These are phyloP conservation scores for Malus hybrid DNA, from an alignment of 331 rosid species.

Conservation along the genomic window DNA sequence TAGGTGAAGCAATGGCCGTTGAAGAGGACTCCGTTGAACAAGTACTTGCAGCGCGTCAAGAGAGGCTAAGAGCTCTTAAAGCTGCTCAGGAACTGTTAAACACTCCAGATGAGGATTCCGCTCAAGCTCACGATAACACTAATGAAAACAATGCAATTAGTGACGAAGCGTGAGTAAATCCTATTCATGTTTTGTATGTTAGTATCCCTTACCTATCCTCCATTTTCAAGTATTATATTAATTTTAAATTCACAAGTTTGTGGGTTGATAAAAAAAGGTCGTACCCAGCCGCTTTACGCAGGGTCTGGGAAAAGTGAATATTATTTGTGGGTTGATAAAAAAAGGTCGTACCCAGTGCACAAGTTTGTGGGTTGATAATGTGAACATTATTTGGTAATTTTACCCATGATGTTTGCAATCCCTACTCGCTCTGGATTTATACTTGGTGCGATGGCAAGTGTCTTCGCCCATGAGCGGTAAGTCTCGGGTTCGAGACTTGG, in stretches of 20 bases:
- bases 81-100: constrained; percentile 60
- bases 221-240: no score
- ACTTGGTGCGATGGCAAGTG: no score
- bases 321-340: no score
- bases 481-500: no score
- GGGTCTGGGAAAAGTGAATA: no score
- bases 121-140: constrained; percentile 20
- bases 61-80: constrained; percentile 65
- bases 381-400: no score
- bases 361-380: neutral
- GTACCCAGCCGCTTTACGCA: no score
- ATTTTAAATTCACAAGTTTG: neutral
- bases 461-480: no score
- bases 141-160: constrained; percentile 14
- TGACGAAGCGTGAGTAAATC: constrained; percentile 30
- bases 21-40: constrained; percentile 66
- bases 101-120: constrained; percentile 44
- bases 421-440: no score
- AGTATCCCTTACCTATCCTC: neutral
- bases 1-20: constrained; percentile 31
- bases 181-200: neutral
- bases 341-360: no score
- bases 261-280: no score
- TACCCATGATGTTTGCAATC: no score
- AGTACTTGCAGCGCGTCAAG: constrained; percentile 62